A percentile compares a stretch with the other conserved stretches of the same genome.
phyloP scores from a whole-genome alignment of 2,329 filamentous ascomycete species.

The Fusarium chaquense region DNA sequence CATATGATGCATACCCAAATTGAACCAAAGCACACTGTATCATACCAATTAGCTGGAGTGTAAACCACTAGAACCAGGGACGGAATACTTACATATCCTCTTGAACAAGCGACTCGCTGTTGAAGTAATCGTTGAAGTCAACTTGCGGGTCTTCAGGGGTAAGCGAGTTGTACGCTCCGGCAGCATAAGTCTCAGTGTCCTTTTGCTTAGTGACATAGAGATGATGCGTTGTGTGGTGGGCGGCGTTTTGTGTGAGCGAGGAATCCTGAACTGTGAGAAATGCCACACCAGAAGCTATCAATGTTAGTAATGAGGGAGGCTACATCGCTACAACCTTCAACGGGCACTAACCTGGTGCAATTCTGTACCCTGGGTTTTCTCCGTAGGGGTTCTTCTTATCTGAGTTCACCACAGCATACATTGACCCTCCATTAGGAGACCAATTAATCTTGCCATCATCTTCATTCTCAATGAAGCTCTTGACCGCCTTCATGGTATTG shows the following conservation, averaged over 20 bases:
- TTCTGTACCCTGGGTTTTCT: slow-evolving; percentile 5
- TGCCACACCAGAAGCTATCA: background rate
- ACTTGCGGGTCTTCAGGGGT: background rate
- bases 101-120: background rate
- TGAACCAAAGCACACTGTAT: slow-evolving; percentile 11
- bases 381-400: slow-evolving; percentile 2
- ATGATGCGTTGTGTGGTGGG: slow-evolving; percentile 6
- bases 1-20: slow-evolving; percentile 6
- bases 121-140: slow-evolving; percentile 15
- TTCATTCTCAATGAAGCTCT: slow-evolving; percentile 11
- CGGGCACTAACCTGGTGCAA: background rate
- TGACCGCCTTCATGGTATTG: background rate
- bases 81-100: background rate
- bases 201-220: slow-evolving; percentile 4
- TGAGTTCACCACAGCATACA: slow-evolving; percentile 7
- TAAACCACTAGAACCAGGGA: fast-evolving
- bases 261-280: slow-evolving; percentile 7
- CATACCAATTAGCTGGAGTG: fast-evolving
- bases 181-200: background rate
- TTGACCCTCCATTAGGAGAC: background rate
- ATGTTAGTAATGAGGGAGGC: fast-evolving
- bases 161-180: background rate
- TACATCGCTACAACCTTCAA: fast-evolving
- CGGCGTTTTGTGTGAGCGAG: background rate
- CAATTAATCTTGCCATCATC: slow-evolving; percentile 11